These are phyloP conservation scores for Chytriomyces sp. DNA, from an alignment of 192 early-diverging fungal genomes.

Conservation along the genomic window DNA sequence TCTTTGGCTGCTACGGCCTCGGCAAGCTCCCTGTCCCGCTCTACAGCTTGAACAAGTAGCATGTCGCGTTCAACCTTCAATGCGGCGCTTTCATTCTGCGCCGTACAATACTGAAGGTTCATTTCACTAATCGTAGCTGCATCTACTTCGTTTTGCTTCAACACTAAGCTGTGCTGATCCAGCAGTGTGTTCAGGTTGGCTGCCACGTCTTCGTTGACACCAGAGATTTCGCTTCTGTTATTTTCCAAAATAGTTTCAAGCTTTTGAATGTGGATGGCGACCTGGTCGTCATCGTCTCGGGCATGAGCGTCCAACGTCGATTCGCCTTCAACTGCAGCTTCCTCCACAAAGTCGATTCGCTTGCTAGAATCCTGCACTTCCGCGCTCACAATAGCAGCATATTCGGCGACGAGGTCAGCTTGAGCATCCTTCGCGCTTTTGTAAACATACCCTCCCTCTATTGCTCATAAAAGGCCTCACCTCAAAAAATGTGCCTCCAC, in stretches of 20 bases:
- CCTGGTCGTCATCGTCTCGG: background rate
- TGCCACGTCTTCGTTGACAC: background rate
- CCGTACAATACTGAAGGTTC: background rate
- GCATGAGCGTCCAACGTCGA: background rate
- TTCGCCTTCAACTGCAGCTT: background rate
- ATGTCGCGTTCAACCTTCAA: background rate
- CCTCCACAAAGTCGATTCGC: too few relatives aligned
- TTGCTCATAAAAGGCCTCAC: background rate
- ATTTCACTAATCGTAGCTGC: background rate
- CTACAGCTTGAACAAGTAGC: too few relatives aligned
- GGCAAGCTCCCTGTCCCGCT: too few relatives aligned
- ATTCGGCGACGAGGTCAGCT: background rate
- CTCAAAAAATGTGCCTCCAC: too few relatives aligned
- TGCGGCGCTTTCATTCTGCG: background rate
- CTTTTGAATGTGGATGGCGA: background rate
- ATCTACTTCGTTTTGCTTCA: background rate
- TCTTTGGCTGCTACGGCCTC: too few relatives aligned
- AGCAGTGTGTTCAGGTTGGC: background rate
- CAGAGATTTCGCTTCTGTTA: constrained; percentile 1
- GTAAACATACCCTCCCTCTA: background rate
- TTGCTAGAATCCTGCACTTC: background rate
- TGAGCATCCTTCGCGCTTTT: background rate
- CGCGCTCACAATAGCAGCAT: background rate
- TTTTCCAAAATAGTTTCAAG: constrained; percentile 6
- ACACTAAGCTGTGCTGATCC: background rate